Evolutionary conservation across 805 yeast species (phyloP), one percentile per base, ranked within the genome.

Genomic region (Saccharomyces jurei): DNA sequence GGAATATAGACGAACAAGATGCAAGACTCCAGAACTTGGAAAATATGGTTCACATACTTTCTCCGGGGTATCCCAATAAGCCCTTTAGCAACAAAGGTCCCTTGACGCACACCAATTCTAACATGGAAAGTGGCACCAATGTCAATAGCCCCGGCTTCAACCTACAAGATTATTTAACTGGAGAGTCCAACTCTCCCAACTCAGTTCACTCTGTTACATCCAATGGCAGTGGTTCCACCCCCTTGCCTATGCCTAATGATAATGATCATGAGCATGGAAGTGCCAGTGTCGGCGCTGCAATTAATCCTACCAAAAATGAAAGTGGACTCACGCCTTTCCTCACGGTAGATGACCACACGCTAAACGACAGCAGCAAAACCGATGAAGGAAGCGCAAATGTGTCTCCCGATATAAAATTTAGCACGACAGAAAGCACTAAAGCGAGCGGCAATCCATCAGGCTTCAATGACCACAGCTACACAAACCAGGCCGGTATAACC

Each of bases 1-100:
- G 58, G n/a, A 66, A 63, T 47, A 67, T 68, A 29, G 63, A 63
- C 46, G 64, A 63, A 46, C 72, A 68, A 56, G 70, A 64, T 47
- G 62, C 60, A 36, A 56, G 70, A 30, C 66, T 68, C 8, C 71
- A 66, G 46, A 66, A 68, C 49, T 54, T 68, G 29, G 70, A 67
- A 51, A 66, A 66, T 47, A 56, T 68, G 61, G 67, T 67, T 28
- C 57, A 58, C 49, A 56, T 54, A 25, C 51, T 57, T 3, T 54
- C 58, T 25, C 57, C 56, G 6, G 49, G 49, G n/a, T 46, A 46
- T 27, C 25, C 44, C 9, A 29, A 54, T 52, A 41, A 44, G 53
- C 32, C 52, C 51, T 29, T 54, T 58, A 29, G 49, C 52, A n/a
- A 47, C 46, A 22, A 48, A 50, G 11, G 14, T 4, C 9, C 30